Evolutionary conservation across 352 stramenopile genomes (phyloP), one percentile per base, ranked within the genome.

Genomic region (Phytophthora vignae): DNA sequence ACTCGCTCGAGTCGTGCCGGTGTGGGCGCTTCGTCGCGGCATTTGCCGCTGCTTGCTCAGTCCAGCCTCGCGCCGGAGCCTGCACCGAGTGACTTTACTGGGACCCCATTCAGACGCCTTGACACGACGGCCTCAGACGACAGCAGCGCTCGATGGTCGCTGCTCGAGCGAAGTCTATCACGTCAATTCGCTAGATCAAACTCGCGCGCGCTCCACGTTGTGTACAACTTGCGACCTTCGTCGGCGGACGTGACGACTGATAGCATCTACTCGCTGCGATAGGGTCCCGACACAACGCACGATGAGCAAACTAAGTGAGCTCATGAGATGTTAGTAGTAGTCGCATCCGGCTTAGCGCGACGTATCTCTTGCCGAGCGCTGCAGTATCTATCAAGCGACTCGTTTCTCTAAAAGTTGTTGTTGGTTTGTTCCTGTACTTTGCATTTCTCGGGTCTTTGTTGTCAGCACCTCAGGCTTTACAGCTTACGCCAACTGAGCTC

Each of bases 1-100:
- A 12, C 42, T 5, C 42, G 33, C 11, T 58, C 38, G 4, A 57
- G 31, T n/a, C 59, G 66, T 9, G 25, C 17, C 17, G 33, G 33
- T 29, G n/a, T 8, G 10, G n/a, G 44, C 7, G 14, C 12, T 52
- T 52, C 44, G 44, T 52, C 44, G 2, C 56, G 56, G 19, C 63
- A 68, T 57, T 60, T 76, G 14, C 63, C 69, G 11, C 50, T 76
- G 5, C 62, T 76, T 15, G 49, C 55, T 33, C 69, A 72, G 19
- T 72, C 69, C 8, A 71, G 62, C 9, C 55, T 68, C 10, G 63
- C 63, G 17, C 50, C 69, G 36, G 69, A 72, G 15, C 49, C 56
- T 22, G 56, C 48, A 64, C 38, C 69, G 21, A 76, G 56, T 60
- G 69, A 72, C 14, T 67, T 72, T 48, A 50, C 42, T 48, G 61